phyloP scores from a whole-genome alignment of 805 yeast species.

The Starmerella potacharoeniae region DNA sequence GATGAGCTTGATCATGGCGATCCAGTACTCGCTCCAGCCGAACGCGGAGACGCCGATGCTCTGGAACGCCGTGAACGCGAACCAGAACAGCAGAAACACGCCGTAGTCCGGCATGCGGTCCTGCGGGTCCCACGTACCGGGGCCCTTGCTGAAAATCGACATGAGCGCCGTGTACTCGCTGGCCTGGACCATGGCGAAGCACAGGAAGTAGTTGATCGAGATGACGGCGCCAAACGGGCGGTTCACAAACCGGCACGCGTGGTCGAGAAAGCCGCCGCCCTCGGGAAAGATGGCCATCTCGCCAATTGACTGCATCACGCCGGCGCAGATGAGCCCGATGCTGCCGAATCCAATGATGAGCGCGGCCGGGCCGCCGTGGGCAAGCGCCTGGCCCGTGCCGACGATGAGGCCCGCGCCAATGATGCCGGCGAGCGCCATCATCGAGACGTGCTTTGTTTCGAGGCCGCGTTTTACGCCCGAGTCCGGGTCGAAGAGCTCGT shows the following conservation, averaged over 20 bases:
- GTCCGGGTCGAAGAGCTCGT: constrained; percentile 26
- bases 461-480: constrained; percentile 34
- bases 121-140: constrained; percentile 29
- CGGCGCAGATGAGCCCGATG: constrained; percentile 41
- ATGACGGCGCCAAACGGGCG: constrained; percentile 41
- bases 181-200: constrained; percentile 40
- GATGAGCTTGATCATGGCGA: constrained; percentile 45
- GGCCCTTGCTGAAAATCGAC: constrained; percentile 30
- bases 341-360: constrained; percentile 39
- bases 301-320: constrained; percentile 44
- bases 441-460: constrained; percentile 56
- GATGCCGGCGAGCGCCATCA: constrained; percentile 76
- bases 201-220: constrained; percentile 39
- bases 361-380: constrained; percentile 42
- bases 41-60: constrained; percentile 43
- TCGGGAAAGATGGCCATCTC: constrained; percentile 47
- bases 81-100: constrained; percentile 42
- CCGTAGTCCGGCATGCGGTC: constrained; percentile 39
- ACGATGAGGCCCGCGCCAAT: constrained; percentile 78
- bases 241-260: constrained; percentile 38
- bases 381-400: constrained; percentile 42
- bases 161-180: constrained; percentile 41
- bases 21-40: constrained; percentile 54
- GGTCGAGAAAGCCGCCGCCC: constrained; percentile 42
- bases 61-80: constrained; percentile 36